Evolutionary conservation across 306 rosid genomes (phyloP), one percentile per base, ranked within the genome.

Genomic region (Quercus agrifolia): DNA sequence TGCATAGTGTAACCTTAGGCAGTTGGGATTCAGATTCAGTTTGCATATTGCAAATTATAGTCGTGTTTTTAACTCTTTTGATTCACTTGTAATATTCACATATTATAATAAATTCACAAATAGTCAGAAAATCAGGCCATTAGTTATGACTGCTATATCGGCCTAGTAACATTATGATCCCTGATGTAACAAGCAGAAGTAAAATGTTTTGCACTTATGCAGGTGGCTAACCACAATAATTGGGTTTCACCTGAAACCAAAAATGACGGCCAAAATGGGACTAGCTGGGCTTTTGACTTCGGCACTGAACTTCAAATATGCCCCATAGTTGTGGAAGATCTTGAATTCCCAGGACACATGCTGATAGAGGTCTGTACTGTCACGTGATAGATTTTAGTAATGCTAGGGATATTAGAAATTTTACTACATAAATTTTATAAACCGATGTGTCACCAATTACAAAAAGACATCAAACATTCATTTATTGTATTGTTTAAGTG

Each of bases 261-360:
- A 25, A 79, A 73, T 6, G 71, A 76, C 21, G 52, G 71, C 9
- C 83, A 82, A 70, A 80, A 80, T n/a, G 99, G 97, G 61, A 86
- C 92, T 62, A 91, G 90, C 85, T 85, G 88, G 79, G 96, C 96
- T 67, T 84, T 86, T 78, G 97, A 91, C 55, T 51, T 89, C 55
- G 89, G 88, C 51, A 84, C 80, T 63, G 91, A 84, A 27, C 88
- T 13, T 58, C 89, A 66, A 85, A 67, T 85, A 18, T 92, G 89
- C 79, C 99, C 98, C 69, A 90, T 95, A 59, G 88, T 92, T 25
- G 91, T 95, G 52, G 98, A 95, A 82, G 98, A 95, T 83, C 92
- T 95, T 35, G 94, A 88, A 78, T 59, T 80, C 80, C 74, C 92
- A 10, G 98, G 96, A 28, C 92, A 87, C 83, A 86, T 95, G 91